Base-by-base conservation (phyloP, 139 green algal species). In the Chlamydomonas asymmetrica region DNA sequence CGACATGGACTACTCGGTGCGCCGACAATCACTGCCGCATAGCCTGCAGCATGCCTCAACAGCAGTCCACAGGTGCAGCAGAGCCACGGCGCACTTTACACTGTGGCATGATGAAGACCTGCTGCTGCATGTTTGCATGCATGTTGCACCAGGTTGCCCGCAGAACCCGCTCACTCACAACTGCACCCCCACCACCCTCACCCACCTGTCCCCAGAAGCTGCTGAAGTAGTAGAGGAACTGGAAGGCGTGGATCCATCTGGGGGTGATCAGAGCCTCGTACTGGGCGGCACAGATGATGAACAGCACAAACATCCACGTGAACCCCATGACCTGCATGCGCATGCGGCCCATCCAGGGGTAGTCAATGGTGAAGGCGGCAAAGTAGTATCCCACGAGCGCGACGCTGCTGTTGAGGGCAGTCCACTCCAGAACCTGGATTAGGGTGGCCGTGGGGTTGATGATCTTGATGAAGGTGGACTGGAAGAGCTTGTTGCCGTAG, bases 171-270 rank as follows among this genome's bases (percentile, higher is more conserved):
- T n/a, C n/a, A n/a, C n/a, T n/a, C n/a, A n/a, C n/a, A n/a, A n/a
- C n/a, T n/a, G n/a, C n/a, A n/a, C n/a, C n/a, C n/a, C n/a, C n/a
- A n/a, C n/a, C n/a, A n/a, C n/a, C n/a, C n/a, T n/a, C n/a, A n/a
- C n/a, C n/a, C n/a, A n/a, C n/a, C n/a, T n/a, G 91, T 76, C 89
- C 89, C 81, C 85, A 96, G 85, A 94, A 96, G 27, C 71, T 87
- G 22, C 71, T 87, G 43, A 94, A 86, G 81, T 92, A 95, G 81
- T 95, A 95, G 1, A 95, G 74, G 37, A 89, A 88, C 77, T 94
- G 88, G 72, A 93, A 92, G 18, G 79, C 59, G 43, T 74, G 63
- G 50, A 74, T 40, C 22, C 43, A 67, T 61, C 66, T 72, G 35
- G 72, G 61, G 0, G 60, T 73, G 2, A 48, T 66, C 3, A 94